Conservation (phyloP, 352 stramenopile species). For the Phytophthora litchii region DNA sequence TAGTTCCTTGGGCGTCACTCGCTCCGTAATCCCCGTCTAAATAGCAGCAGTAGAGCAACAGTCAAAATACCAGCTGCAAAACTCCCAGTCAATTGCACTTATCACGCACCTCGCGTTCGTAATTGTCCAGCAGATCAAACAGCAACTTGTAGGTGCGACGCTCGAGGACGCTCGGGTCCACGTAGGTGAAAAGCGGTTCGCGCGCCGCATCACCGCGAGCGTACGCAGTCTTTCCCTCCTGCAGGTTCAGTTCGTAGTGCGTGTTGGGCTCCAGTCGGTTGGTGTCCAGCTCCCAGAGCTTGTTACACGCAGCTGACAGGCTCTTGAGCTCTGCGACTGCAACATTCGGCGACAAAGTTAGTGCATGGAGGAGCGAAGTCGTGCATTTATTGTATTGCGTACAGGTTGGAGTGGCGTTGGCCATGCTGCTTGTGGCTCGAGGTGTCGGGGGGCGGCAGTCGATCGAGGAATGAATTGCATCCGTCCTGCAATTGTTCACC, state of each 20-base stretch:
- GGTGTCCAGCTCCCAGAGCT: constrained; percentile 93
- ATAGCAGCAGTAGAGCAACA: not conserved
- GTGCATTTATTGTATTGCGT: constrained; percentile 12
- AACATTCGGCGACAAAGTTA: constrained; percentile 3
- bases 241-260: constrained; percentile 95
- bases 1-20: constrained; percentile 86
- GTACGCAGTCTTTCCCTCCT: constrained; percentile 92
- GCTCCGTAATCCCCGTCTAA: constrained; percentile 87
- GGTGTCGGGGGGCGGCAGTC: constrained; percentile 1
- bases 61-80: constrained; percentile 6
- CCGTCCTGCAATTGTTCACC: constrained; percentile 7
- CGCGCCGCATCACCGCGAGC: constrained; percentile 86
- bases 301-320: constrained; percentile 80
- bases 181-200: constrained; percentile 92
- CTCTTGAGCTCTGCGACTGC: constrained; percentile 57
- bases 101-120: constrained; percentile 67
- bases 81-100: not conserved
- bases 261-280: constrained; percentile 80
- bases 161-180: constrained; percentile 87
- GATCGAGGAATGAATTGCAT: constrained; percentile 33
- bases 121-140: constrained; percentile 90
- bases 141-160: constrained; percentile 93
- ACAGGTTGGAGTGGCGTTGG: constrained; percentile 56
- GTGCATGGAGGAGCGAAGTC: not conserved
- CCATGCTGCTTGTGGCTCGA: constrained; percentile 22